Percentiles rank a stretch among this genome's conserved stretches.
These are phyloP conservation scores for Arctostaphylos glauca DNA, from an alignment of 148 eudicot genomes.

Conservation along the genomic window DNA sequence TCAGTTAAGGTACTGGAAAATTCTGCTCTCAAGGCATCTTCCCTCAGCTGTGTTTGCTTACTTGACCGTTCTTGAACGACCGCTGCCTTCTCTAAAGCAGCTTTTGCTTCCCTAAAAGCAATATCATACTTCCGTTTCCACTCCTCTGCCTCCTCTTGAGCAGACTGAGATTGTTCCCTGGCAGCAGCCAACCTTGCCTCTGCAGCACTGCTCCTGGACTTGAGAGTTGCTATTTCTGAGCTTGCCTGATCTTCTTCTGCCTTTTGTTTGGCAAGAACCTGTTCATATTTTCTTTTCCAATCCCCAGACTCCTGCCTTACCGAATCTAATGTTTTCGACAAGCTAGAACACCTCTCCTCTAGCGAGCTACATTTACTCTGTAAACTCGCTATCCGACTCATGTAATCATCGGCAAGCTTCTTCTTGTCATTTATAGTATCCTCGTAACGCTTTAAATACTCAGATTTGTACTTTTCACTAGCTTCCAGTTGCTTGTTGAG, in stretches of 20 bases:
- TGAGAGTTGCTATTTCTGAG: constrained; percentile 67
- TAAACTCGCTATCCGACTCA: constrained; percentile 63
- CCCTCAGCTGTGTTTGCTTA: constrained; percentile 72
- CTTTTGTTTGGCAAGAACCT: constrained; percentile 58
- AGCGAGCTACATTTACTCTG: constrained; percentile 81
- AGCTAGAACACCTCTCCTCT: constrained; percentile 83
- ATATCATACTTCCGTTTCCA: constrained; percentile 87
- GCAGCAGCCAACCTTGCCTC: constrained; percentile 96
- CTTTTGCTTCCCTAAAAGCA: constrained; percentile 83
- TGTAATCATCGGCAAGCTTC: constrained; percentile 82
- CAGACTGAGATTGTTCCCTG: constrained; percentile 78
- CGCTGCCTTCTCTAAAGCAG: constrained; percentile 90
- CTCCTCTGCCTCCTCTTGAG: constrained; percentile 91
- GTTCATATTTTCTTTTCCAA: constrained; percentile 85
- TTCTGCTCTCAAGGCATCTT: constrained; percentile 78
- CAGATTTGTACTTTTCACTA: constrained; percentile 82
- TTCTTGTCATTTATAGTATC: constrained; percentile 82
- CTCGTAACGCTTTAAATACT: constrained; percentile 85
- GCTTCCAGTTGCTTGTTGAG: constrained; percentile 87
- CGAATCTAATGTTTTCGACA: constrained; percentile 58
- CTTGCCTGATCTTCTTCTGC: constrained; percentile 69
- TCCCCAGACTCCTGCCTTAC: constrained; percentile 66
- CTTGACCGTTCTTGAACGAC: constrained; percentile 74
- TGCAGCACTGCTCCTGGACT: constrained; percentile 75
- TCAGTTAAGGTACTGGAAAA: constrained; percentile 60